phyloP scores from a whole-genome alignment of 169 alveolate genomes.

The Plasmodium cynomolgi region DNA sequence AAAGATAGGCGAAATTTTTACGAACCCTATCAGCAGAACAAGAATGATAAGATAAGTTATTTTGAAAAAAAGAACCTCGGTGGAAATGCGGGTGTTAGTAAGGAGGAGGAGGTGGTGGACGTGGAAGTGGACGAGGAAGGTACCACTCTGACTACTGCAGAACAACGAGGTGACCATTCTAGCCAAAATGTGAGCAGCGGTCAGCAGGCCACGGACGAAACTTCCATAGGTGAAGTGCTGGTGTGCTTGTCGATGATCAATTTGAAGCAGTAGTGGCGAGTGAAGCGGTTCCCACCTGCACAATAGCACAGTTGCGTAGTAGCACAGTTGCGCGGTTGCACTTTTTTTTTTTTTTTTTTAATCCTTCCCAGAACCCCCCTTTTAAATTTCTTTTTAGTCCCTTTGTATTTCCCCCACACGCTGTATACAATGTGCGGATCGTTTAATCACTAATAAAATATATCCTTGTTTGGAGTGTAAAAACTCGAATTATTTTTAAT shows the following conservation, averaged over 20 bases:
- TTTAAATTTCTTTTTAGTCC: slow-evolving; percentile 4
- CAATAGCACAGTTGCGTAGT: neutral
- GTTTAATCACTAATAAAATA: neutral
- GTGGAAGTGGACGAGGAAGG: neutral
- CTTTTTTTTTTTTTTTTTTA: neutral
- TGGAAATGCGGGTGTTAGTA: neutral
- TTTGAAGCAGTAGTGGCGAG: slow-evolving; percentile 8
- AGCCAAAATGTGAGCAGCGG: neutral
- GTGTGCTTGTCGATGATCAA: slow-evolving; percentile 68
- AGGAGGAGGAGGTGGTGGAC: neutral
- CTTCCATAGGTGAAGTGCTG: slow-evolving; percentile 70
- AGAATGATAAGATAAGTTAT: neutral
- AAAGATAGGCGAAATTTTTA: slow-evolving; percentile 68
- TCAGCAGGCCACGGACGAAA: slow-evolving; percentile 17
- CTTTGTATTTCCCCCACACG: neutral
- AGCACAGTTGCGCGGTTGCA: too few relatives aligned
- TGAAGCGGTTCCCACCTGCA: neutral
- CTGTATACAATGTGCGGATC: neutral
- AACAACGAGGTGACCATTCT: neutral
- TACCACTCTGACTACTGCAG: neutral
- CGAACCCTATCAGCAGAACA: slow-evolving; percentile 55
- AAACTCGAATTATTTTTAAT: slow-evolving; percentile 2
- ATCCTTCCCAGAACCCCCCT: neutral
- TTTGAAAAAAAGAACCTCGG: neutral
- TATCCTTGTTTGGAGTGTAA: slow-evolving; percentile 16